Evolutionary conservation across 78 protist species (phyloP).

Genomic region (Pelomyxa schiedti): DNA sequence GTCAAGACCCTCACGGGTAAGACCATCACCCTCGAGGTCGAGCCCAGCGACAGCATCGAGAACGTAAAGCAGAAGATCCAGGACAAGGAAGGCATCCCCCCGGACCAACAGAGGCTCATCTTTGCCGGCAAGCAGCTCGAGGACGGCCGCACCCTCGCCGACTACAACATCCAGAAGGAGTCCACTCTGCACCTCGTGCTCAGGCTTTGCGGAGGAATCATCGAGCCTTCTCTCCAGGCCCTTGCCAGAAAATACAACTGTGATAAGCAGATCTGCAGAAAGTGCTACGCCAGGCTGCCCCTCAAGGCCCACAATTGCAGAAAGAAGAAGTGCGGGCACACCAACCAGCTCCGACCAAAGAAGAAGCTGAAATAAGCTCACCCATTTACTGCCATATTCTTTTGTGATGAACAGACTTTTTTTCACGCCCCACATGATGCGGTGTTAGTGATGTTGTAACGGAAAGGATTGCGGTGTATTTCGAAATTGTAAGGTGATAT

Average conservation of each 20-base stretch:
- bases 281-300: slow-evolving; percentile 98
- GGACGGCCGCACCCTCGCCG: slow-evolving; percentile 93
- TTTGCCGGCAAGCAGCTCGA: slow-evolving; percentile 98
- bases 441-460: too few relatives aligned
- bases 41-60: too few relatives aligned
- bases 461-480: too few relatives aligned
- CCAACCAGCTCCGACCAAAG: slow-evolving; percentile 95
- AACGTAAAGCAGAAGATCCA: too few relatives aligned
- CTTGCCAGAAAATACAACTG: slow-evolving; percentile 95
- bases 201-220: slow-evolving; percentile 94
- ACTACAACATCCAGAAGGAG: slow-evolving; percentile 98
- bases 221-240: slow-evolving; percentile 94
- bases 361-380: slow-evolving; percentile 97
- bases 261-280: slow-evolving; percentile 96
- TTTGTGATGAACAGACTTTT: too few relatives aligned
- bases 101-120: slow-evolving; percentile 97
- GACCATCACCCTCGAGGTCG: too few relatives aligned
- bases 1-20: too few relatives aligned
- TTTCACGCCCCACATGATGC: too few relatives aligned
- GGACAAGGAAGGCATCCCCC: slow-evolving; percentile 98
- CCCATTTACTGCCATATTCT: too few relatives aligned
- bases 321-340: slow-evolving; percentile 99
- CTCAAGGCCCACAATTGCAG: slow-evolving; percentile 98
- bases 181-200: slow-evolving; percentile 92
- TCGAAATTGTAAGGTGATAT: too few relatives aligned